phyloP scores from a whole-genome alignment of 768 basidiomycete genomes.

The Kwoniella botswanensis region DNA sequence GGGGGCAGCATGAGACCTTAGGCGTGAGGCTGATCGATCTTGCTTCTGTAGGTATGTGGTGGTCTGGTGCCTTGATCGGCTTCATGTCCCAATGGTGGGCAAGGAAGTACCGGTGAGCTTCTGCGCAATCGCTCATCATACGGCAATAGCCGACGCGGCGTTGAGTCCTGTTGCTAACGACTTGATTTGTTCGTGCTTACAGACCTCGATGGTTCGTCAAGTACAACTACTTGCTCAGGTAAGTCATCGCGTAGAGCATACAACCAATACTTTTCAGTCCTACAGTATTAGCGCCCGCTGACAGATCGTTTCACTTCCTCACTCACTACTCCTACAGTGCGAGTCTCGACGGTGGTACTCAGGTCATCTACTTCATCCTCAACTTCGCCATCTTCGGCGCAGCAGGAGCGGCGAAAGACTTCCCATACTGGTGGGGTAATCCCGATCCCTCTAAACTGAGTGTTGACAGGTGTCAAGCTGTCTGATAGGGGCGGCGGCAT shows the following conservation, averaged over 20 bases:
- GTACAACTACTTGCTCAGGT: no score
- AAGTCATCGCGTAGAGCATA: no score
- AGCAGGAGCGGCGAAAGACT: slow-evolving; percentile 60
- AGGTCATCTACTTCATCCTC: no score
- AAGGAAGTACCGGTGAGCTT: slow-evolving; percentile 57
- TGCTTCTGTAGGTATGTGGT: slow-evolving; percentile 48
- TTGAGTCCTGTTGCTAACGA: no score
- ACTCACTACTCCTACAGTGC: no score
- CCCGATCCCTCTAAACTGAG: slow-evolving; percentile 29
- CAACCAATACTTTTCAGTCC: no score
- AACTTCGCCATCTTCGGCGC: no score
- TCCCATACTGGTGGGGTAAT: slow-evolving; percentile 63
- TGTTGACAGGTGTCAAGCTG: slow-evolving; percentile 38
- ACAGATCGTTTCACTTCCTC: no score
- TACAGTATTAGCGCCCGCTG: no score
- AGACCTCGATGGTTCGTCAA: no score
- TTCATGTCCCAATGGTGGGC: slow-evolving; percentile 68
- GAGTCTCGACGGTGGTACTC: no score
- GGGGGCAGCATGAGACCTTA: slow-evolving; percentile 14
- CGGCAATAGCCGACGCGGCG: slow-evolving; percentile 14
- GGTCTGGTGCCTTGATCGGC: slow-evolving; percentile 65
- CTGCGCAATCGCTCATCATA: slow-evolving; percentile 51
- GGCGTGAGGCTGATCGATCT: not conserved
- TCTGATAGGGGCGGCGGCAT: not conserved
- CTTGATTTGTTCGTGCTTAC: no score